Evolutionary conservation across 768 basidiomycete genomes (phyloP).

Genomic region (Tulasnella sp.): DNA sequence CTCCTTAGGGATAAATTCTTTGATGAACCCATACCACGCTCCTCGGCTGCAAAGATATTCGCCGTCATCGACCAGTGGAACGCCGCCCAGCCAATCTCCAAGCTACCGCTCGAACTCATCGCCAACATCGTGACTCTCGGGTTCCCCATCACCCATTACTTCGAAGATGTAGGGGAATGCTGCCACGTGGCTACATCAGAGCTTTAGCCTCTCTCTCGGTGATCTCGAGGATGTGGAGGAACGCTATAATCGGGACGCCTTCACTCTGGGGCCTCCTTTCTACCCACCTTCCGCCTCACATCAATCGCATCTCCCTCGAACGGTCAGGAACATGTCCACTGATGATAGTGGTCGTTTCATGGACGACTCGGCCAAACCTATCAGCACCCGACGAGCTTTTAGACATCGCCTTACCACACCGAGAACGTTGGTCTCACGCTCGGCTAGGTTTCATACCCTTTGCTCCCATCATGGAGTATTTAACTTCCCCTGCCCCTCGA

Average conservation of each 20-base stretch:
- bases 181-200: no score
- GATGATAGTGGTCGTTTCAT: neutral
- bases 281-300: neutral
- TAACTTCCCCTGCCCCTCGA: neutral
- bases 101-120: no score
- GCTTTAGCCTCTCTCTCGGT: no score
- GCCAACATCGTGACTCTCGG: no score
- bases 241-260: neutral
- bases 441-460: neutral
- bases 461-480: neutral
- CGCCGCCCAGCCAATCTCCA: no score
- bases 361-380: neutral
- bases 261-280: neutral
- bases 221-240: no score
- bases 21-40: no score
- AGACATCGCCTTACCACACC: neutral
- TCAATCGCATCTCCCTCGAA: neutral
- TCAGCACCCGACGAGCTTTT: neutral
- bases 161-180: no score
- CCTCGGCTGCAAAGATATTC: no score
- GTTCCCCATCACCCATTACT: no score
- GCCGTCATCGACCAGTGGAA: no score
- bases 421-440: neutral
- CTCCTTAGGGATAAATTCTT: no score
- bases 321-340: neutral